Evolutionary conservation across 1,284 basidiomycete species (phyloP).

Genomic region (Cutaneotrichosporon curvatum): DNA sequence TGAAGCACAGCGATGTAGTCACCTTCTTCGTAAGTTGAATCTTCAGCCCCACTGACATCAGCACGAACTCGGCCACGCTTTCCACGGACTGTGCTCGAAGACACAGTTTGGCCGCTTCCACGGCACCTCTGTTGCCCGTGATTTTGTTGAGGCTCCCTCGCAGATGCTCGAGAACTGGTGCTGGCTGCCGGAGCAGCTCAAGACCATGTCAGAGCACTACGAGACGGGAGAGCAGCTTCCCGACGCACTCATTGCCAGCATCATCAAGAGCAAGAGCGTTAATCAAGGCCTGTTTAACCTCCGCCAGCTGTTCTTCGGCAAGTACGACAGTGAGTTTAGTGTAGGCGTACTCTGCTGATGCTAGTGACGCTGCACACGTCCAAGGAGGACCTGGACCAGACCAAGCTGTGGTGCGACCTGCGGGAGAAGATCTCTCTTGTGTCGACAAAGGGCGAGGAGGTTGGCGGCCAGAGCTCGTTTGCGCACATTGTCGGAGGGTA

Average conservation of each 20-base stretch:
- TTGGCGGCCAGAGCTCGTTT: slow-evolving; percentile 17
- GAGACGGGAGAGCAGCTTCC: slow-evolving; percentile 17
- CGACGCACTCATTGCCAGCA: slow-evolving; percentile 15
- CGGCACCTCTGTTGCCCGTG: slow-evolving; percentile 55
- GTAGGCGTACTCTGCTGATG: neutral
- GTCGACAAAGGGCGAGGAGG: slow-evolving; percentile 13
- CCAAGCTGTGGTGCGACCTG: slow-evolving; percentile 19
- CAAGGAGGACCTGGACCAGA: slow-evolving; percentile 18
- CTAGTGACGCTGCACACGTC: slow-evolving; percentile 18
- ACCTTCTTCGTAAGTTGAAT: no score
- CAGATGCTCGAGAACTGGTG: slow-evolving; percentile 87
- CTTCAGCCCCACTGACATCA: slow-evolving; percentile 28
- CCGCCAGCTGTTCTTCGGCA: slow-evolving; percentile 19
- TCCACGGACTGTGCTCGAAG: slow-evolving; percentile 67
- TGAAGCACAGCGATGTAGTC: slow-evolving; percentile 50
- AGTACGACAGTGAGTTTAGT: slow-evolving; percentile 15
- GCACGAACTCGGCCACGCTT: slow-evolving; percentile 69
- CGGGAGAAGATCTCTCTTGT: slow-evolving; percentile 17
- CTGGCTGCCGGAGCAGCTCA: slow-evolving; percentile 22
- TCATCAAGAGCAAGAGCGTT: slow-evolving; percentile 18
- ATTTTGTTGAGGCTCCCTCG: slow-evolving; percentile 79
- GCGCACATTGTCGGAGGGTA: slow-evolving; percentile 18
- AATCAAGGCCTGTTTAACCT: slow-evolving; percentile 20
- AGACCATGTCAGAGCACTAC: slow-evolving; percentile 19
- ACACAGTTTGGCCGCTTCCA: slow-evolving; percentile 71